phyloP scores from a whole-genome alignment of 768 basidiomycete species.

The Leccinum subtestaceum region DNA sequence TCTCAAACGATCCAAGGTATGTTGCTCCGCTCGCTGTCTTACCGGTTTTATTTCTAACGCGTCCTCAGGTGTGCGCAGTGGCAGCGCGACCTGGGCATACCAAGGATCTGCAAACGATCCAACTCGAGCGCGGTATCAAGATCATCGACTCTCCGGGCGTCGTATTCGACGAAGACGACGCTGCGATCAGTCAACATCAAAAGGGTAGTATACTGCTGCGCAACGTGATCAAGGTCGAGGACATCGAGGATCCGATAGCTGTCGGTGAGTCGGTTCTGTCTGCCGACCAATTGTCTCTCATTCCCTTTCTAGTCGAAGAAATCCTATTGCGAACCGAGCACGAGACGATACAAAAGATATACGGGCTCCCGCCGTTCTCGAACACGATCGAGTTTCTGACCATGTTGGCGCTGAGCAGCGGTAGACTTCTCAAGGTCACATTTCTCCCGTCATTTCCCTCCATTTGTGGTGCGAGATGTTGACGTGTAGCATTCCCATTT shows the following conservation, averaged over 20 bases:
- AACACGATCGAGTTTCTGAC: slow-evolving; percentile 83
- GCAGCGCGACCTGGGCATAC: slow-evolving; percentile 96
- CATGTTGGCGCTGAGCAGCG: slow-evolving; percentile 80
- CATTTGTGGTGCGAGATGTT: background rate
- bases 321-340: slow-evolving; percentile 72
- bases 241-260: slow-evolving; percentile 85
- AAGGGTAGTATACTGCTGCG: slow-evolving; percentile 67
- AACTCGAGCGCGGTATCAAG: slow-evolving; percentile 88
- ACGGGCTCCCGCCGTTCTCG: slow-evolving; percentile 73
- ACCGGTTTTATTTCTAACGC: background rate
- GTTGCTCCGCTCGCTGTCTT: background rate
- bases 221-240: slow-evolving; percentile 89
- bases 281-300: background rate
- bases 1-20: slow-evolving; percentile 77
- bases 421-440: slow-evolving; percentile 76
- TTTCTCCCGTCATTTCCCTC: background rate
- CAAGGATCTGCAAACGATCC: slow-evolving; percentile 85
- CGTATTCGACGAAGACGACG: slow-evolving; percentile 79
- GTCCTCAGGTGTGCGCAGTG: slow-evolving; percentile 76
- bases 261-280: slow-evolving; percentile 56
- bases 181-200: slow-evolving; percentile 44
- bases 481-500: background rate
- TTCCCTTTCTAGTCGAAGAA: slow-evolving; percentile 65
- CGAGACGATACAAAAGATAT: slow-evolving; percentile 77
- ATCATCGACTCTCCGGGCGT: slow-evolving; percentile 97